Percentiles rank a stretch among this genome's conserved stretches.
These are phyloP conservation scores for Colletotrichum eremochloae DNA, from an alignment of 2,329 filamentous ascomycete genomes.

Conservation along the genomic window DNA sequence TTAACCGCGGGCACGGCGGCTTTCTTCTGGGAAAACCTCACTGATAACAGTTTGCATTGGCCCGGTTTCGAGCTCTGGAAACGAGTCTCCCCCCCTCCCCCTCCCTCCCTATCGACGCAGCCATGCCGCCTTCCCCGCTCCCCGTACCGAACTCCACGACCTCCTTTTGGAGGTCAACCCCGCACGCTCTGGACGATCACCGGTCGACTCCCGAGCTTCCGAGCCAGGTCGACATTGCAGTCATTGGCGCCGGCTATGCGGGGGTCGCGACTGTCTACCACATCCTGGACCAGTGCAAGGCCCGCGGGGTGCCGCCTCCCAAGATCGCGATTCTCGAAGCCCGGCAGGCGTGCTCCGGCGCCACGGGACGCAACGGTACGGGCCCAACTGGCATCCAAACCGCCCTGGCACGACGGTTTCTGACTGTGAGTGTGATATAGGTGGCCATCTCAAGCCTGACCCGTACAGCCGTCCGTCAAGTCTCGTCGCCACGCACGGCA, in stretches of 20 bases:
- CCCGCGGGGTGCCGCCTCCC: slow-evolving; percentile 46
- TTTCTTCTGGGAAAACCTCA: not conserved
- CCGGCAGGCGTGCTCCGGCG: slow-evolving; percentile 63
- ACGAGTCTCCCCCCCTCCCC: not conserved
- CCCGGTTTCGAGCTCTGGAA: not conserved
- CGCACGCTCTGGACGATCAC: slow-evolving; percentile 42
- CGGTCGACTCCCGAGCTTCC: slow-evolving; percentile 41
- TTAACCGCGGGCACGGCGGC: slow-evolving; percentile 8
- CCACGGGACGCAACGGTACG: slow-evolving; percentile 67
- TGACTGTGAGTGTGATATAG: slow-evolving; percentile 60
- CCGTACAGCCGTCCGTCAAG: slow-evolving; percentile 67
- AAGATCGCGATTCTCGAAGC: slow-evolving; percentile 63
- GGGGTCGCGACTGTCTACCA: slow-evolving; percentile 43
- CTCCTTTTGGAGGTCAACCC: slow-evolving; percentile 43
- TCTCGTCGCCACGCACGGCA: slow-evolving; percentile 62
- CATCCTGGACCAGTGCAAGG: slow-evolving; percentile 46
- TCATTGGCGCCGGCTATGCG: slow-evolving; percentile 43
- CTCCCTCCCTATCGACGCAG: not conserved
- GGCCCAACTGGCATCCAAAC: slow-evolving; percentile 57
- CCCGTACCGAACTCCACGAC: slow-evolving; percentile 41
- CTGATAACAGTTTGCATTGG: not conserved
- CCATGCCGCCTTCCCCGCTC: slow-evolving; percentile 30
- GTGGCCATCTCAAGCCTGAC: slow-evolving; percentile 64
- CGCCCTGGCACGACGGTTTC: slow-evolving; percentile 61
- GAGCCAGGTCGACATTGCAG: slow-evolving; percentile 33